A percentile compares a stretch with the other conserved stretches of the same genome.
phyloP scores from a whole-genome alignment of 1,284 basidiomycete species.

The Grifola frondosa region DNA sequence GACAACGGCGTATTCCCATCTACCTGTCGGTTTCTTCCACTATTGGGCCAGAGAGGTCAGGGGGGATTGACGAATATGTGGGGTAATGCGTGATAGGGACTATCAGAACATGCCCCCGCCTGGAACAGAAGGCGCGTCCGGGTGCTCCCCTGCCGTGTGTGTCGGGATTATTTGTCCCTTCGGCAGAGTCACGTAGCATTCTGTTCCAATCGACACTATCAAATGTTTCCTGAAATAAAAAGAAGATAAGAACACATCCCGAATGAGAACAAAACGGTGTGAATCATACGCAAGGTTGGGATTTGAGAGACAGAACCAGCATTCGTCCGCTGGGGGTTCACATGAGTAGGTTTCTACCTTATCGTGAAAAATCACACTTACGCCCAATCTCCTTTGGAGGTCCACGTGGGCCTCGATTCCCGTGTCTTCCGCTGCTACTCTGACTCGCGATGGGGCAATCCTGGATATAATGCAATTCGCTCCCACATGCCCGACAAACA shows the following conservation, averaged over 20 bases:
- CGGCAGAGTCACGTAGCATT: constrained; percentile 91
- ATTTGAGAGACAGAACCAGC: constrained; percentile 96
- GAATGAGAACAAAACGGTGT: background rate
- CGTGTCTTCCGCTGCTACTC: constrained; percentile 39
- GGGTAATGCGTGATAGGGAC: constrained; percentile 78
- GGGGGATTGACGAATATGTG: constrained; percentile 62
- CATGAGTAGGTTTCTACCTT: background rate
- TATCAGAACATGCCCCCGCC: constrained; percentile 94
- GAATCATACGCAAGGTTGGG: constrained; percentile 77
- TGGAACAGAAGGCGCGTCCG: constrained; percentile 58
- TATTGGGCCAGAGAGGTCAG: constrained; percentile 74
- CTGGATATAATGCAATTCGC: constrained; percentile 78
- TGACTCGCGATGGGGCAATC: constrained; percentile 78
- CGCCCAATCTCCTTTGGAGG: constrained; percentile 79
- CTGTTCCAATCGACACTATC: constrained; percentile 87
- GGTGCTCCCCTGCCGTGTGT: constrained; percentile 46
- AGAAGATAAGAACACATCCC: constrained; percentile 2
- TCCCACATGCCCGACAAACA: constrained; percentile 85
- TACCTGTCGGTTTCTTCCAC: constrained; percentile 77
- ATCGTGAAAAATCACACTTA: constrained; percentile 37
- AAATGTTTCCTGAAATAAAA: constrained; percentile 75
- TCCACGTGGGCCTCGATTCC: constrained; percentile 41
- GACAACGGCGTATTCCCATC: constrained; percentile 14
- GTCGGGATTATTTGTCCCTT: constrained; percentile 92
- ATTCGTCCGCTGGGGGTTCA: constrained; percentile 68